Evolutionary conservation across 306 rosid genomes (phyloP).

Genomic region (Bauhinia variegata): DNA sequence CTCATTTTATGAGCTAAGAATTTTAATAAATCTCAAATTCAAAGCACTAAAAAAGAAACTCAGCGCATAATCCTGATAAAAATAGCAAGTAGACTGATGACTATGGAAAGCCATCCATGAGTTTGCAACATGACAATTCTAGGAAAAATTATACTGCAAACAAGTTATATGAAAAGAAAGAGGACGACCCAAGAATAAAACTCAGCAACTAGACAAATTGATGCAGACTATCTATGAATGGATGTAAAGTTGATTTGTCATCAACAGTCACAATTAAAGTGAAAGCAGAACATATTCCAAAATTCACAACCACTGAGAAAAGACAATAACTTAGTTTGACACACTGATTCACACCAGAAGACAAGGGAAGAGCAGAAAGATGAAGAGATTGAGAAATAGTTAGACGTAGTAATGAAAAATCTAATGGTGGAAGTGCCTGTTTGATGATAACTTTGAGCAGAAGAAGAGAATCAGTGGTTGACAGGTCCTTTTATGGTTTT

Average conservation of each 20-base stretch:
- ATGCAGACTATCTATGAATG: not conserved
- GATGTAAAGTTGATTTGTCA: slow-evolving; percentile 12
- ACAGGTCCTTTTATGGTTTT: slow-evolving; percentile 15
- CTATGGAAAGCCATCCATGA: not conserved
- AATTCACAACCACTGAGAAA: not conserved
- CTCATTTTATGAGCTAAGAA: not conserved
- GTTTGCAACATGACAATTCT: not conserved
- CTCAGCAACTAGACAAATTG: not conserved
- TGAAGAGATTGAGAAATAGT: not conserved
- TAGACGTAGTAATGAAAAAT: not conserved
- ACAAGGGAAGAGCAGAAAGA: not conserved
- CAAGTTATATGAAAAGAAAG: not conserved
- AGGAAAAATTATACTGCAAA: not conserved
- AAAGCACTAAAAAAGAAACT: not conserved
- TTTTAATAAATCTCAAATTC: slow-evolving; percentile 1
- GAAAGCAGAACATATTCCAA: not conserved
- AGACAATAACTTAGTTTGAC: not conserved
- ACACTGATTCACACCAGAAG: slow-evolving; percentile 1
- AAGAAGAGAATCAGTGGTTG: not conserved
- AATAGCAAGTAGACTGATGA: not conserved
- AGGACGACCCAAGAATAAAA: not conserved
- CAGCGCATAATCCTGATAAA: not conserved
- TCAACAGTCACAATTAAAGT: not conserved
- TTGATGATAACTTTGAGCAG: not conserved
- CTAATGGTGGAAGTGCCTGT: not conserved